Conservation (phyloP, 164 flowering plant species). For the Euptelea pleiosperma region DNA sequence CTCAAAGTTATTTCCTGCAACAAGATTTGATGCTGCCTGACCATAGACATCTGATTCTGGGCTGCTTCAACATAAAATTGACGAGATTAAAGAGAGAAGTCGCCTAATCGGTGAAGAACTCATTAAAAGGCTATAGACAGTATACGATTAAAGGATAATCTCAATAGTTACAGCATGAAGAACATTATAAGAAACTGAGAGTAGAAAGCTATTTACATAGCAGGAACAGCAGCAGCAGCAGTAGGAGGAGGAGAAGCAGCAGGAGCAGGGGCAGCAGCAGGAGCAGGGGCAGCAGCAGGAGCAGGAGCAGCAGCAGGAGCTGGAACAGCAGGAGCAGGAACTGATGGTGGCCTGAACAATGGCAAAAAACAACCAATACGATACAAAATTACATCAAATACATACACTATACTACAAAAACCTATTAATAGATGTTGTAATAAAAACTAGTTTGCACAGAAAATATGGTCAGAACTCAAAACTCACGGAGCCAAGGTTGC, state of each 20-base stretch:
- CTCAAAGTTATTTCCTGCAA: constrained; percentile 79
- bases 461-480: not conserved
- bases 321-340: constrained; percentile 27
- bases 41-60: constrained; percentile 59
- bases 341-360: constrained; percentile 42
- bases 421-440: not conserved
- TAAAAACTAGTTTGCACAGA: no score
- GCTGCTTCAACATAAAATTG: constrained; percentile 31
- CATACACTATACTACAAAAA: not conserved
- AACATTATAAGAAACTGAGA: not conserved
- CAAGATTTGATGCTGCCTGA: constrained; percentile 84
- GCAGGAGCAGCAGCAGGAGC: not conserved
- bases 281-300: constrained; percentile 7
- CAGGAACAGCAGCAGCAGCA: constrained; percentile 24
- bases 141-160: not conserved
- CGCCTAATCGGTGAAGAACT: not conserved
- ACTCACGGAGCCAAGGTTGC: constrained; percentile 50
- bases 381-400: not conserved
- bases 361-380: not conserved
- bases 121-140: not conserved
- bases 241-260: no score
- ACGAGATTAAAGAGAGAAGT: not conserved
- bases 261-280: no score
- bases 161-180: no score
- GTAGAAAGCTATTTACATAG: constrained; percentile 28